Evolutionary conservation across 1,284 basidiomycete species (phyloP).

Genomic region (Trichosporon faecale): DNA sequence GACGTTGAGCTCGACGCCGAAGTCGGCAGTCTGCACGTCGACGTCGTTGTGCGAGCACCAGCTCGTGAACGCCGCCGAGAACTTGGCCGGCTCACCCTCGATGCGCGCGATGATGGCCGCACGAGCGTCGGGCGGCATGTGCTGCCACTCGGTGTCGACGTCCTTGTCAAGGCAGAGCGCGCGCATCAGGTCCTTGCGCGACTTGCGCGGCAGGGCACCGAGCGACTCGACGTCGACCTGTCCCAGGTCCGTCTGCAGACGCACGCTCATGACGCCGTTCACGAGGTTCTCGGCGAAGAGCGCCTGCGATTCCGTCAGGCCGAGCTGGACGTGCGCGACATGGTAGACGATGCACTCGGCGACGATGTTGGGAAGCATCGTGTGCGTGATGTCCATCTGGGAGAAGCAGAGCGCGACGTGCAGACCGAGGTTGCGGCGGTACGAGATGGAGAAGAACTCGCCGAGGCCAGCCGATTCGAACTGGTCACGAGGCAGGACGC

Average conservation of each 20-base stretch:
- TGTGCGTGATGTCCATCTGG: neutral
- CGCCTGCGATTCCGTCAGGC: neutral
- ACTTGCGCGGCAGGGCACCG: neutral
- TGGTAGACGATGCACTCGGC: conserved; percentile 5
- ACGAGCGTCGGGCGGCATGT: conserved; percentile 10
- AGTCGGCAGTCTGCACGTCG: conserved; percentile 13
- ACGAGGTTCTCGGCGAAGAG: conserved; percentile 10
- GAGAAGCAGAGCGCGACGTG: conserved; percentile 11
- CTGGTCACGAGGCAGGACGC: conserved; percentile 15
- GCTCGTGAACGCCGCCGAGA: neutral
- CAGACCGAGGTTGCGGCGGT: conserved; percentile 6
- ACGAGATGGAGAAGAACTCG: conserved; percentile 5
- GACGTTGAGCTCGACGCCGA: conserved; percentile 3
- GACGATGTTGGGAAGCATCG: conserved; percentile 8
- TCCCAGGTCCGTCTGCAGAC: conserved; percentile 12
- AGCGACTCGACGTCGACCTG: neutral
- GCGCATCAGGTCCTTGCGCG: conserved; percentile 12
- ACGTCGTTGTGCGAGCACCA: neutral
- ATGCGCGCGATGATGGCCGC: conserved; percentile 14
- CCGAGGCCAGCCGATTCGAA: conserved; percentile 7
- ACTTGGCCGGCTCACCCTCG: conserved; percentile 2
- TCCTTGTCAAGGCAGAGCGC: conserved; percentile 15
- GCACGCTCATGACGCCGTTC: neutral
- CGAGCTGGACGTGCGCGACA: conserved; percentile 3
- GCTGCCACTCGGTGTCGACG: conserved; percentile 17